A percentile compares a stretch with the other conserved stretches of the same genome.
phyloP scores from a whole-genome alignment of 2,329 filamentous ascomycete species.

The Tolypocladium nubicola region DNA sequence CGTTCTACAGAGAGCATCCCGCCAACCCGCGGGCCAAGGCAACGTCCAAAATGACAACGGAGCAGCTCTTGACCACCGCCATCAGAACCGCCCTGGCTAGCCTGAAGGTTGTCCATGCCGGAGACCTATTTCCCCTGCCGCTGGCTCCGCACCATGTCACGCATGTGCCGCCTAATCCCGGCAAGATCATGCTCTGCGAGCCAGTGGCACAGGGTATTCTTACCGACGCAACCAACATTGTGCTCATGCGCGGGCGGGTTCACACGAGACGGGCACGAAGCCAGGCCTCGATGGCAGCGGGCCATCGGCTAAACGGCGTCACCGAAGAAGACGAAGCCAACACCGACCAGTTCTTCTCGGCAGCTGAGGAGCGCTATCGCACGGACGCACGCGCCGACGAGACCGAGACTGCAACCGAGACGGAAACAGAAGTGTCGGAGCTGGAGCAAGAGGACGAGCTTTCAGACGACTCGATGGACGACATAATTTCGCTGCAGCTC shows the following conservation, averaged over 20 bases:
- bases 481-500: conserved; percentile 81
- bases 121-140: conserved; percentile 69
- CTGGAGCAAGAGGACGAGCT: conserved; percentile 60
- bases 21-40: conserved; percentile 25
- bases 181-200: conserved; percentile 85
- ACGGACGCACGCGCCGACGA: conserved; percentile 49
- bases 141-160: conserved; percentile 79
- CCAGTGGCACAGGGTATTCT: conserved; percentile 84
- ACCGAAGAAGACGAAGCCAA: conserved; percentile 64
- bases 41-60: conserved; percentile 27
- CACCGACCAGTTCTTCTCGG: conserved; percentile 88
- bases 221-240: conserved; percentile 67
- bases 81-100: conserved; percentile 65
- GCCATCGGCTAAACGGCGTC: conserved; percentile 42
- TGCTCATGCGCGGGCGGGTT: conserved; percentile 57
- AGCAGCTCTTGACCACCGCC: conserved; percentile 51
- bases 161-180: conserved; percentile 72
- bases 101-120: conserved; percentile 69
- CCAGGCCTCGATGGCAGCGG: conserved; percentile 32
- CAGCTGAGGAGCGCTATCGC: conserved; percentile 66
- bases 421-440: conserved; percentile 51
- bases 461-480: conserved; percentile 85
- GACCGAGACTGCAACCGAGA: conserved; percentile 48
- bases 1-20: conserved; percentile 60
- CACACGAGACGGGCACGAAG: conserved; percentile 42